Evolutionary conservation across 495 filamentous ascomycete genomes (phyloP).

Genomic region (Xylaria telfairii): DNA sequence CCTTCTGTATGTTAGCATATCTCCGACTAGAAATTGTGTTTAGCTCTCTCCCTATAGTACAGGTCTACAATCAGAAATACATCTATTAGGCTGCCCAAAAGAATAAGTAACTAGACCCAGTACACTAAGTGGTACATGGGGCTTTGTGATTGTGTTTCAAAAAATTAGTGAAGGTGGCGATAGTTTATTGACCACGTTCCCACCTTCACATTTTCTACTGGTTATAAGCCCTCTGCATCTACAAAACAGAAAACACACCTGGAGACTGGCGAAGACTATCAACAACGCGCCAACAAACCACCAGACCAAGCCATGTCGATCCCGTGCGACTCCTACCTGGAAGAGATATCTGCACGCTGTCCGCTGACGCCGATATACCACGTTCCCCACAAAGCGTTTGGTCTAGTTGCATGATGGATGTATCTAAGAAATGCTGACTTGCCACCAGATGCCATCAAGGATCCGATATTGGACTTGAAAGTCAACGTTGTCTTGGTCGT

Average conservation of each 20-base stretch:
- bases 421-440: not conserved
- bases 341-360: not conserved
- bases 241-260: not conserved
- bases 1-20: not conserved
- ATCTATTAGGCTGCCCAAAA: not conserved
- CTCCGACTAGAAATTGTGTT: not conserved
- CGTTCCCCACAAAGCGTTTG: not conserved
- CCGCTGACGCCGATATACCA: not conserved
- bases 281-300: not conserved
- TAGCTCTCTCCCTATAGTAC: not conserved
- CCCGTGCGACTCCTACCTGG: not conserved
- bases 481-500: slow-evolving; percentile 4
- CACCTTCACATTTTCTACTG: not conserved
- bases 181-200: not conserved
- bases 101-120: not conserved
- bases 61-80: not conserved
- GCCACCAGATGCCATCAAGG: not conserved
- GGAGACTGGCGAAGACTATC: not conserved
- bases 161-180: not conserved
- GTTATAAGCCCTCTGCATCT: not conserved
- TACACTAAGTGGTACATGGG: not conserved
- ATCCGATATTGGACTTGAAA: not conserved
- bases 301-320: not conserved
- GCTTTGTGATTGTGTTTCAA: not conserved
- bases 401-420: not conserved